phyloP scores from a whole-genome alignment of 306 rosid genomes.

The Oemleria cerasiformis region DNA sequence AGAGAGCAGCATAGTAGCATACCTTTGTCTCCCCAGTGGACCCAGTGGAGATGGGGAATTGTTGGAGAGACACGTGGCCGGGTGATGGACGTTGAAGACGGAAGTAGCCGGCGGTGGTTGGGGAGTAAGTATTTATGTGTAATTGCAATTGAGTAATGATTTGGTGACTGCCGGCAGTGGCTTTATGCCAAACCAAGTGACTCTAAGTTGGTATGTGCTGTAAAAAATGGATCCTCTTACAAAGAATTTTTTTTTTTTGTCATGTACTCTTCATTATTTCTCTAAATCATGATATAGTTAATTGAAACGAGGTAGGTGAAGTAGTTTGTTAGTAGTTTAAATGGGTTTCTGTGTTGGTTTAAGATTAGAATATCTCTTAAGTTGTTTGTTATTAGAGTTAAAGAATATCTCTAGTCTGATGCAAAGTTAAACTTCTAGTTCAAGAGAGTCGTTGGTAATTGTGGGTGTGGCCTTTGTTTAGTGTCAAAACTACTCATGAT shows the following conservation, averaged over 20 bases:
- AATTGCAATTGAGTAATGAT: too few species aligned
- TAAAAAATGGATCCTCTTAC: neutral
- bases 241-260: neutral
- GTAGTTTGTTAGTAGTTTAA: too few species aligned
- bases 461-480: conserved; percentile 37
- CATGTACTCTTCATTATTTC: neutral
- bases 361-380: too few species aligned
- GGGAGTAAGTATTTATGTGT: too few species aligned
- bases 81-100: too few species aligned
- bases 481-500: conserved; percentile 25
- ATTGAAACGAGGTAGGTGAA: too few species aligned
- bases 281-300: neutral
- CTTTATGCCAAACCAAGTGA: conserved; percentile 60
- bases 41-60: too few species aligned
- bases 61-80: too few species aligned
- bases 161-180: too few species aligned
- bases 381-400: too few species aligned
- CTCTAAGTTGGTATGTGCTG: conserved; percentile 46
- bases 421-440: conserved; percentile 30
- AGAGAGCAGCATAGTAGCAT: conserved; percentile 57
- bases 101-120: too few species aligned
- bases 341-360: too few species aligned
- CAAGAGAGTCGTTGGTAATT: conserved; percentile 37
- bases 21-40: conserved; percentile 64
- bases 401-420: conserved; percentile 63